Base-by-base conservation (phyloP, 2,329 filamentous ascomycete species). In the Cladosporium sp. region DNA sequence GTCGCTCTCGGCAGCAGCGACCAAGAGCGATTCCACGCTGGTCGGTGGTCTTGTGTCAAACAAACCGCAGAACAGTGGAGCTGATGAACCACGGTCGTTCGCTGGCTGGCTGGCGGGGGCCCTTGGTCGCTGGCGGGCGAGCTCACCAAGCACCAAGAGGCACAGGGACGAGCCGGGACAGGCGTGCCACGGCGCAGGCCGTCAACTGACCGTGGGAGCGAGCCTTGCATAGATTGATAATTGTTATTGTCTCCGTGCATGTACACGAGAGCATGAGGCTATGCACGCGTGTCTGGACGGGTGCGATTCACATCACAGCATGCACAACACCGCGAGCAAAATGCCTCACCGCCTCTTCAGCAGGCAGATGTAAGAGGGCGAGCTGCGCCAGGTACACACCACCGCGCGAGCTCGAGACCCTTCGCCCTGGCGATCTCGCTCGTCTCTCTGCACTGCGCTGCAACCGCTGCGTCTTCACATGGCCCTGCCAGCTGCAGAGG, bases 401-500 rank as follows among this genome's bases (percentile, higher is more conserved):
- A 6, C 3, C 15, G n/a, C 36, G n/a, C 5, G n/a, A 39, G n/a
- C 36, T 39, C n/a, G 5, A 19, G 2, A 9, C 40, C 8, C 15
- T 9, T 24, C 22, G 40, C 24, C 42, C 42, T 45, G 42, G 22
- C 42, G 42, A 45, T 45, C 42, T 45, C 22, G n/a, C n/a, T n/a
- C n/a, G n/a, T 45, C 12, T 45, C 15, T n/a, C n/a, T 19, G 12
- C 42, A 12, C 22, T 25, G n/a, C n/a, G n/a, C n/a, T n/a, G n/a
- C 28, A 7, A 10, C 28, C 28, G 28, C 28, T 45, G 42, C 42
- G n/a, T 45, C 42, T 45, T 45, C 42, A 40, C 37, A 45, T 25
- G 25, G 42, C 42, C 42, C 42, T 45, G 42, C 42, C 42, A 45
- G 42, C 24, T 45, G 42, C 42, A 45, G 42, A 28, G 42, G 42